Conservation (phyloP, 768 basidiomycete genomes). For the Russula emetica region DNA sequence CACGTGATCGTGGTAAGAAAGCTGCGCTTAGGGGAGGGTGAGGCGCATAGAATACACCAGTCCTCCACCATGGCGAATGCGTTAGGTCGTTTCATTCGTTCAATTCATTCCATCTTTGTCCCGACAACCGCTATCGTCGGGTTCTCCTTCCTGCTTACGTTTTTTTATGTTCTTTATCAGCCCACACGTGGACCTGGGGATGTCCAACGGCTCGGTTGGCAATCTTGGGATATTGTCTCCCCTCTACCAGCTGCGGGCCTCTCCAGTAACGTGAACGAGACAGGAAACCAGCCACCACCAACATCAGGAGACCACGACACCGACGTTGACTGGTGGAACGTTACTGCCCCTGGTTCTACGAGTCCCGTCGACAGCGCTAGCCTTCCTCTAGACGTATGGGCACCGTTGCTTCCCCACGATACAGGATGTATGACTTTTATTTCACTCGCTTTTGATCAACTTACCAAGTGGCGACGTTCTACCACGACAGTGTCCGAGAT, state of each 20-base stretch:
- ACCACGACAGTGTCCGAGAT: constrained; percentile 70
- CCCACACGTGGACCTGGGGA: constrained; percentile 68
- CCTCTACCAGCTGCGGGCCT: constrained; percentile 27
- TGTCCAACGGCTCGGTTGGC: constrained; percentile 78
- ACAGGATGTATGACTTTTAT: constrained; percentile 58
- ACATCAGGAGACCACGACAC: constrained; percentile 34
- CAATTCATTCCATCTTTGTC: constrained; percentile 49
- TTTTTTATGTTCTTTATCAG: constrained; percentile 77
- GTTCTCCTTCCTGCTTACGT: constrained; percentile 70
- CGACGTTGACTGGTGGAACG: constrained; percentile 74
- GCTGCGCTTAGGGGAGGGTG: too few relatives aligned
- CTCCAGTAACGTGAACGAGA: constrained; percentile 23
- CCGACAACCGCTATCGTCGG: constrained; percentile 58
- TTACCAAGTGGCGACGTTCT: neutral
- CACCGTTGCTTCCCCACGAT: constrained; percentile 67
- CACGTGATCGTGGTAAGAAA: too few relatives aligned
- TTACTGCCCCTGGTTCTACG: constrained; percentile 35
- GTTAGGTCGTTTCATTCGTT: constrained; percentile 43
- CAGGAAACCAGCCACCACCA: neutral
- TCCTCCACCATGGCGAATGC: constrained; percentile 31
- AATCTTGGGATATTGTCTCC: constrained; percentile 71
- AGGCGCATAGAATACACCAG: neutral
- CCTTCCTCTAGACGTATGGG: constrained; percentile 77
- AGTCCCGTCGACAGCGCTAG: constrained; percentile 53
- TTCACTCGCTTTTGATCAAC: neutral